These are phyloP conservation scores for Pelargonium cotyledonis DNA, from an alignment of 441 rosid genomes.

Conservation along the genomic window DNA sequence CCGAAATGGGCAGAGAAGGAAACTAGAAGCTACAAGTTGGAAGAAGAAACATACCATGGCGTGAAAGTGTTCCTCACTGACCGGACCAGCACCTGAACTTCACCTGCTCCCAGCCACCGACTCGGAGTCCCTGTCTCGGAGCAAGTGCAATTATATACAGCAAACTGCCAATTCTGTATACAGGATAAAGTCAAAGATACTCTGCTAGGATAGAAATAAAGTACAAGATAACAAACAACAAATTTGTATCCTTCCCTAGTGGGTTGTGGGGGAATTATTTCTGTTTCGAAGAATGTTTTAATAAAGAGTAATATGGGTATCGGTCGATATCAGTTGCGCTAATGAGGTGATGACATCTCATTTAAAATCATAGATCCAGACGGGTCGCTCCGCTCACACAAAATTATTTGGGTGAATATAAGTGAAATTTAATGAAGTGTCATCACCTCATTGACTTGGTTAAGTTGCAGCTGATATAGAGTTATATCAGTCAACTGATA, in stretches of 20 bases:
- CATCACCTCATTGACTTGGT: too few relatives aligned
- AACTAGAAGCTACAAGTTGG: not conserved
- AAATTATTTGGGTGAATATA: too few relatives aligned
- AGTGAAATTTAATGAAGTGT: too few relatives aligned
- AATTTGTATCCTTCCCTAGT: constrained; percentile 1
- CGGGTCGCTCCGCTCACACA: too few relatives aligned
- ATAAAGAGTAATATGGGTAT: too few relatives aligned
- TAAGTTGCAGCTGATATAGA: too few relatives aligned
- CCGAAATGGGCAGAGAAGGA: not conserved
- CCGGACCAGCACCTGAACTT: constrained; percentile 7
- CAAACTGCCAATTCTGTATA: not conserved
- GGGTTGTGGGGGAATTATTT: not conserved
- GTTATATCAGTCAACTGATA: too few relatives aligned
- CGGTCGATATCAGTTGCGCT: too few relatives aligned
- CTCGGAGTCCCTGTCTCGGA: not conserved
- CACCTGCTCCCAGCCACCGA: not conserved
- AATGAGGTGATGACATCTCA: too few relatives aligned
- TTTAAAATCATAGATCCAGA: too few relatives aligned
- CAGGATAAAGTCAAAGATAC: not conserved
- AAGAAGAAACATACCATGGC: constrained; percentile 2
- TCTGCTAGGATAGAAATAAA: not conserved
- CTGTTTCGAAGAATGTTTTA: not conserved
- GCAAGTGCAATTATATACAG: constrained; percentile 6
- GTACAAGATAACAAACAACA: not conserved
- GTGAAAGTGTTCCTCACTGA: not conserved